Base-by-base conservation (phyloP, 2,329 filamentous ascomycete genomes). In the Cordyceps cateniannulata region DNA sequence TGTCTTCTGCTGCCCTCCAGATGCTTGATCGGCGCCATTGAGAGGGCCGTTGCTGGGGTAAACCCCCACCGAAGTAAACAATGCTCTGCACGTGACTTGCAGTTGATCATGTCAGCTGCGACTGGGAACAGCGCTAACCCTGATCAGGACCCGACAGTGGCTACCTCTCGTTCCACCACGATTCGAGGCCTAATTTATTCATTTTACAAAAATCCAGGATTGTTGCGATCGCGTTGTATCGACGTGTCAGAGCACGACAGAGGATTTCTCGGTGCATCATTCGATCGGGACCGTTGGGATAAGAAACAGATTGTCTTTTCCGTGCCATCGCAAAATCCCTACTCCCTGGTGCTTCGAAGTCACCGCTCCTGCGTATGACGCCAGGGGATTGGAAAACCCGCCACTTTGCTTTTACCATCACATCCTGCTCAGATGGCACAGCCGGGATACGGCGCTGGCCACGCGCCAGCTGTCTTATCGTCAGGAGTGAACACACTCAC, bases 31-130 rank as follows among this genome's bases (percentile, higher is more conserved):
- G 32, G 47, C 52, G 9, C 40, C 27, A 10, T 48, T 49, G 10
- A 35, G 42, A 56, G 53, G 45, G 16, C 65, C 63, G 69, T 71
- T 71, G 69, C 69, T 63, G 62, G 64, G 69, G 67, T 62, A 63
- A 54, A 62, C 50, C 63, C 62, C 61, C 62, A 52, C 52, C 60
- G 20, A 68, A 69, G 69, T 71, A 71, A 71, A 71, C 69, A 71
- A 63, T 58, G 22, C n/a, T 20, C 2, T 16, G 12, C 67, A 68
- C 66, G 67, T 69, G 66, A 68, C 54, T 24, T 25, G 35, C 42
- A 29, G 32, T 44, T 40, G n/a, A 22, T 38, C 44, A 61, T 27
- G 12, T 18, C 49, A 48, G 48, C 40, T 56, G 27, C 48, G 42
- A 40, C 24, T n/a, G 10, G 14, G 25, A 20, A 58, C 14, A 14